Base-by-base conservation (phyloP, 2,329 filamentous ascomycete species). In the Cordyceps tenuipes region DNA sequence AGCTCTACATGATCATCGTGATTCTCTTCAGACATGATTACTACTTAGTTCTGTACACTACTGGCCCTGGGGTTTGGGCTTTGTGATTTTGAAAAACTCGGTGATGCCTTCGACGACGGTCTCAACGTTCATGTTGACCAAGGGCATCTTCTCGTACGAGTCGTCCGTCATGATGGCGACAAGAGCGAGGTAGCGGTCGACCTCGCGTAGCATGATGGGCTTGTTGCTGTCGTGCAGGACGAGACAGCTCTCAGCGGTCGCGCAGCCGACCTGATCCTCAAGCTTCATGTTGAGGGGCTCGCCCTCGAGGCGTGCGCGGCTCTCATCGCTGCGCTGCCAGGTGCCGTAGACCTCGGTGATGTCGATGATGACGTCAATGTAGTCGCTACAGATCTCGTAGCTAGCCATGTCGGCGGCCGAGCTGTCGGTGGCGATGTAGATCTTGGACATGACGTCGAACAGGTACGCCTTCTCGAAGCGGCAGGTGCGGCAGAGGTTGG, bases 381-480 rank as follows among this genome's bases (percentile, higher is more conserved):
- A 97, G 71, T 99, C 94, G 54, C 91, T 96, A 76, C 94, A 99
- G 69, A 97, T 96, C 76, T 97, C 94, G 73, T 99, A 99, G 71
- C 90, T 93, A 47, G 90, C 89, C 81, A 97, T 94, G 69, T 97
- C 93, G 36, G 93, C 90, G 0, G 93, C 93, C 44, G 90, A 88
- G 34, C 88, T 94, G 72, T 99, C 94, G 5, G 93, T 97, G 0
- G 94, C 94, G 66, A 99, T 96, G 76, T 99, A 99, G 63, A 99
- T 96, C 77, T 99, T 99, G 75, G 90, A 96, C 66, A 96, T 83
- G 9, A 97, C 92, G 70, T 99, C 95, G 71, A 99, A 99, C 7
- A 99, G 84, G 72, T 99, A 99, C 3, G 92, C 93, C 75, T 99
- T 99, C 72, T 97, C 92, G 71, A 99, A 97, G 52, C 90, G 89